Evolutionary conservation across 192 early-diverging fungal species (phyloP).

Genomic region (Spinellus fusiger): DNA sequence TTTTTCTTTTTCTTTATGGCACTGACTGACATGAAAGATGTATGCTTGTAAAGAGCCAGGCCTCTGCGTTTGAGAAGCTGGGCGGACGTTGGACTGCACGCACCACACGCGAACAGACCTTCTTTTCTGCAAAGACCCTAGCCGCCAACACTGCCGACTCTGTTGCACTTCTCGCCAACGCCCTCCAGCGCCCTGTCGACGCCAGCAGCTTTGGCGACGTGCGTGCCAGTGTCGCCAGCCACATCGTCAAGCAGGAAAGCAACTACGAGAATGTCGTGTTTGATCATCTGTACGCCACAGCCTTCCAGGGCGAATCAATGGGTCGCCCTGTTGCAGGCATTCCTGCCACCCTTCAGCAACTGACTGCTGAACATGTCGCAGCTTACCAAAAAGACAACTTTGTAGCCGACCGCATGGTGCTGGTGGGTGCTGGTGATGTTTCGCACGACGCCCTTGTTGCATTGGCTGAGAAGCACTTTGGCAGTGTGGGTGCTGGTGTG

Average conservation of each 20-base stretch:
- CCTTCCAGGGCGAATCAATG: conserved; percentile 85
- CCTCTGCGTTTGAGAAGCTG: conserved; percentile 86
- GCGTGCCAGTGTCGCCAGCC: conserved; percentile 89
- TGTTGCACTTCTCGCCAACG: conserved; percentile 89
- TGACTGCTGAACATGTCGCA: conserved; percentile 78
- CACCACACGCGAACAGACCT: conserved; percentile 96
- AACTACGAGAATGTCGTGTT: conserved; percentile 96
- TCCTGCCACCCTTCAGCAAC: conserved; percentile 84
- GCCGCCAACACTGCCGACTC: conserved; percentile 71
- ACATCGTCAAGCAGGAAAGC: conserved; percentile 83
- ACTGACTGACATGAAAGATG: background rate
- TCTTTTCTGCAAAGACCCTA: conserved; percentile 92
- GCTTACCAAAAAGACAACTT: conserved; percentile 92
- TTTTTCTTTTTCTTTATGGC: background rate
- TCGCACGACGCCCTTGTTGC: conserved; percentile 90
- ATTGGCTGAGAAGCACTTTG: conserved; percentile 93
- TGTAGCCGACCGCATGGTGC: conserved; percentile 93
- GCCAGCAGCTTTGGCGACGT: conserved; percentile 86
- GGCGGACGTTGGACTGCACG: conserved; percentile 95
- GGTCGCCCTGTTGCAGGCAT: conserved; percentile 93
- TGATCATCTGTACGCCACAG: conserved; percentile 94
- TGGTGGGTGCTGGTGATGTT: conserved; percentile 90
- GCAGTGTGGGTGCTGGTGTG: conserved; percentile 39
- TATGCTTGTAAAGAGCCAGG: conserved; percentile 8
- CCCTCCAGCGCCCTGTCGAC: conserved; percentile 85